These are phyloP conservation scores for Globisporangium takayamanum DNA, from an alignment of 352 stramenopile species.

Conservation along the genomic window DNA sequence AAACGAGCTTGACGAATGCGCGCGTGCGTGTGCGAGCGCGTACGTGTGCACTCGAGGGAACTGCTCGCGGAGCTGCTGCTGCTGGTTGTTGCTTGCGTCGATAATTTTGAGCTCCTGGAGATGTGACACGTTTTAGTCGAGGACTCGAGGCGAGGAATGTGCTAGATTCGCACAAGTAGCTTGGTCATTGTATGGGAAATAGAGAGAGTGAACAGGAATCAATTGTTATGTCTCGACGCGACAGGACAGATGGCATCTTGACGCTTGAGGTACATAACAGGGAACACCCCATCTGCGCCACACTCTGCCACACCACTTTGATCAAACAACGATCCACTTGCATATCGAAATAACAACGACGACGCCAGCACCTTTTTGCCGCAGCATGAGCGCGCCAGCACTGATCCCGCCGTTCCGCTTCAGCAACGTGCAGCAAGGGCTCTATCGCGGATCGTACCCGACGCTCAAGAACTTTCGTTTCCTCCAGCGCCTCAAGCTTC, in stretches of 20 bases:
- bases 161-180: too few species aligned
- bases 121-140: too few species aligned
- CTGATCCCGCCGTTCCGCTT: constrained; percentile 86
- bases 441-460: constrained; percentile 79
- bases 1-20: background rate
- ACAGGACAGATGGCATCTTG: background rate
- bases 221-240: background rate
- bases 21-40: background rate
- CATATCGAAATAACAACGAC: background rate
- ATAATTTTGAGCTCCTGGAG: too few species aligned
- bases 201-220: too few species aligned
- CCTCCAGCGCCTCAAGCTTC: constrained; percentile 59
- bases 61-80: too few species aligned
- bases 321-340: background rate
- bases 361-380: background rate
- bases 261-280: background rate
- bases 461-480: constrained; percentile 87
- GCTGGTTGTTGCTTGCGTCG: too few species aligned
- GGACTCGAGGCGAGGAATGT: too few species aligned
- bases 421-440: constrained; percentile 70
- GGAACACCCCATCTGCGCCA: background rate
- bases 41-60: too few species aligned
- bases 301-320: background rate
- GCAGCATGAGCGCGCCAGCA: constrained; percentile 39
- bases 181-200: too few species aligned